phyloP scores from a whole-genome alignment of 2,329 filamentous ascomycete genomes.

The Drechslerella coelobrocha region DNA sequence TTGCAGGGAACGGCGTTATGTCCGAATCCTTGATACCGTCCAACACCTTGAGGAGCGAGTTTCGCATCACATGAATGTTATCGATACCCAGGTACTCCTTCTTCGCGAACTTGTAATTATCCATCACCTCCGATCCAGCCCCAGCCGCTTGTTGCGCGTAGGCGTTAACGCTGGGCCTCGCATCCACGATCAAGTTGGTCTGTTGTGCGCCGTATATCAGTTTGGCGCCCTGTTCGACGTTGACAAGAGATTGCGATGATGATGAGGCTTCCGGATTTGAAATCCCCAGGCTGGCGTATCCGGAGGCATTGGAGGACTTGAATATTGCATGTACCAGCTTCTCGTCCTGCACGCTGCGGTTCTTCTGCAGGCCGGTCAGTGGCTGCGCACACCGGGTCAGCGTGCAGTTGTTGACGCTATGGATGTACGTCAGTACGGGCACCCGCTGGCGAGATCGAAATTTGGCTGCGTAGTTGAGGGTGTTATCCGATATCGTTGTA shows the following conservation, averaged over 20 bases:
- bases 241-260: conserved; percentile 50
- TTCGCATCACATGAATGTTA: conserved; percentile 98
- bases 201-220: conserved; percentile 89
- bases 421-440: conserved; percentile 89
- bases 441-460: conserved; percentile 90
- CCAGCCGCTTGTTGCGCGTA: conserved; percentile 92
- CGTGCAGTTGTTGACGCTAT: conserved; percentile 94
- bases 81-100: conserved; percentile 95
- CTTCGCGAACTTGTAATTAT: conserved; percentile 88
- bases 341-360: conserved; percentile 94
- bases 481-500: conserved; percentile 90
- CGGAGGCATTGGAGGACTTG: conserved; percentile 67
- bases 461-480: conserved; percentile 86
- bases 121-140: conserved; percentile 95
- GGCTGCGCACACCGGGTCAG: conserved; percentile 96
- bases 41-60: conserved; percentile 83
- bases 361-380: conserved; percentile 80
- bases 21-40: conserved; percentile 93
- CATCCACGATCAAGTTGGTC: conserved; percentile 93
- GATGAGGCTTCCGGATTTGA: conserved; percentile 58
- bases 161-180: conserved; percentile 90
- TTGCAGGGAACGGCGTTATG: conserved; percentile 80
- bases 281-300: conserved; percentile 56
- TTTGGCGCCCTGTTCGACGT: conserved; percentile 54
- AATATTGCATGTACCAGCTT: conserved; percentile 92